Base-by-base conservation (phyloP, 2,329 filamentous ascomycete genomes). In the Penicillium sp. region DNA sequence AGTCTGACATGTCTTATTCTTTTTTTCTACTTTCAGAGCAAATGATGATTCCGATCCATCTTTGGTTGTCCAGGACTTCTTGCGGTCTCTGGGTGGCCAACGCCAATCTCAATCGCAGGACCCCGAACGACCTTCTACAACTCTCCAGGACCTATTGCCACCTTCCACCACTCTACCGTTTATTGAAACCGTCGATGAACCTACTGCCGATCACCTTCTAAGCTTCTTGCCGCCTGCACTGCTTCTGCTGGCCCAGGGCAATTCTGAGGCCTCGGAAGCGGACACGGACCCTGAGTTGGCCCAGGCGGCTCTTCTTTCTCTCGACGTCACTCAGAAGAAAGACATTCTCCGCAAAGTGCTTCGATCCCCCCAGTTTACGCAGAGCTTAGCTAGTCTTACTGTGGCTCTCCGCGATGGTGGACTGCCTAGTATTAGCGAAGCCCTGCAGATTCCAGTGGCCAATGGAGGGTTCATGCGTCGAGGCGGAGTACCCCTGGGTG, bases 351-450 rank as follows among this genome's bases (percentile, higher is more conserved):
- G 86, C 71, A 88, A 87, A 69, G 92, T 97, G 7, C 77, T 97
- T 14, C 85, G 90, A 60, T 95, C 90, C 62, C 93, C 94, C 18
- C 94, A 99, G 69, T 92, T 99, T 68, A 85, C 86, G 57, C 94
- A 97, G 73, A 93, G 90, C 63, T 76, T 97, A 37, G 85, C 86
- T 0, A 94, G 89, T 69, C 77, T 99, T 64, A 96, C 92, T 0
- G 86, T 92, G 74, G 94, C 94, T 12, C 79, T 99, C 53, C 82
- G 92, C 54, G 93, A 97, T 65, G 94, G 94, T 12, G 94, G 93
- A 0, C 76, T 99, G 54, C 92, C 93, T 4, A 95, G 87, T 65
- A 89, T 99, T 60, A 89, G 91, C 6, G 92, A 96, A 66, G 93
- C 92, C 4, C 78, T 99, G 37, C 84, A 86, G 6, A 84, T 97